A percentile compares a stretch with the other conserved stretches of the same genome.
Evolutionary conservation across 2,329 filamentous ascomycete species (phyloP).

Genomic region (Remersonia thermophila): DNA sequence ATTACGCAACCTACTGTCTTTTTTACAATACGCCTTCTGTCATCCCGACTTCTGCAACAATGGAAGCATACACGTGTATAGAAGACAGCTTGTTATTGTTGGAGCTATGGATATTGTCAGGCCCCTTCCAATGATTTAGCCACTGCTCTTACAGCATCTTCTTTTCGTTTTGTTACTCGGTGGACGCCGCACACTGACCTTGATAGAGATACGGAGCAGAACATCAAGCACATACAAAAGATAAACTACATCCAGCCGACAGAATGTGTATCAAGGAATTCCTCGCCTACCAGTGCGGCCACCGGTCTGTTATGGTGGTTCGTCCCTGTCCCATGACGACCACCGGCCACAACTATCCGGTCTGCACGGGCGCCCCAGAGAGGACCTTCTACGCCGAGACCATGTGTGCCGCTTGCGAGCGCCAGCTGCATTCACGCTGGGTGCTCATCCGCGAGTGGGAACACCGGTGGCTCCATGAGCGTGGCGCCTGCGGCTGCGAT

Average conservation of each 20-base stretch:
- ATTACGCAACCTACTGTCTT: no score
- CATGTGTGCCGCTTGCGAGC: slow-evolving; percentile 29
- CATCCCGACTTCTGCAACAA: no score
- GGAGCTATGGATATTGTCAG: no score
- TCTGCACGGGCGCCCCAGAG: slow-evolving; percentile 21
- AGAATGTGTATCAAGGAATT: slow-evolving; percentile 37
- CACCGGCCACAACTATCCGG: slow-evolving; percentile 22
- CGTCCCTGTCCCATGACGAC: slow-evolving; percentile 33
- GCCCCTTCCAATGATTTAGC: no score
- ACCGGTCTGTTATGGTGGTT: slow-evolving; percentile 29
- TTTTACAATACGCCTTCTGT: no score
- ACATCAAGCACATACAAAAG: no score
- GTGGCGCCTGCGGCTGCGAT: slow-evolving; percentile 29
- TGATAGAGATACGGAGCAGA: no score
- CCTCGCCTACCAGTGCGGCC: slow-evolving; percentile 35
- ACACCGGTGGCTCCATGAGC: slow-evolving; percentile 33
- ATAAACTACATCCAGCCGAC: not conserved
- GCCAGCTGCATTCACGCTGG: slow-evolving; percentile 27
- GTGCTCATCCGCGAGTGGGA: slow-evolving; percentile 29
- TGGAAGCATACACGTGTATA: no score
- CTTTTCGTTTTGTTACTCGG: no score
- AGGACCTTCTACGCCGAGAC: slow-evolving; percentile 21
- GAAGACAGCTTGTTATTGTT: no score
- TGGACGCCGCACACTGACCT: no score
- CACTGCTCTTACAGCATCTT: no score